Conservation (phyloP, 345 rosid species). For the Syzygium oleosum region DNA sequence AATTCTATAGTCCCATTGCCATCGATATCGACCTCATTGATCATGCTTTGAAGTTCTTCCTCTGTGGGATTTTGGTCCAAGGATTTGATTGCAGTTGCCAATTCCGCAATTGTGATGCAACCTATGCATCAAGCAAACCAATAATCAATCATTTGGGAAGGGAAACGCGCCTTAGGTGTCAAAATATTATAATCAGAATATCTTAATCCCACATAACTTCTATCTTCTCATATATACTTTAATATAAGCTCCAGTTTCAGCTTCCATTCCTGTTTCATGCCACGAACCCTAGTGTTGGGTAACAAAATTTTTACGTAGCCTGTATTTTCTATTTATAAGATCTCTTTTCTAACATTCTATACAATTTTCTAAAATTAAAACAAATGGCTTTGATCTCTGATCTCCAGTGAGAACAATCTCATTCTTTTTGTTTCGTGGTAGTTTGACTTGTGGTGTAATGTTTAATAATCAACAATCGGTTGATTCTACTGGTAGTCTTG, state of each 20-base stretch:
- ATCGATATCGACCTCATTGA: slow-evolving; percentile 44
- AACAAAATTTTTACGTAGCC: background rate
- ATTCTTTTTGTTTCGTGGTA: background rate
- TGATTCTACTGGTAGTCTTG: background rate
- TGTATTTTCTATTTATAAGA: background rate
- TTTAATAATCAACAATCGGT: background rate
- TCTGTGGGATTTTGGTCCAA: slow-evolving; percentile 46
- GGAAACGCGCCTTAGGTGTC: background rate
- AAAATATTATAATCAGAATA: background rate
- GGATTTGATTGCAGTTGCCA: slow-evolving; percentile 42
- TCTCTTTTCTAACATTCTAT: background rate
- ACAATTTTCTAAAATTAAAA: background rate
- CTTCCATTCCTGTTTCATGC: background rate
- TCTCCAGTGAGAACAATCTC: background rate
- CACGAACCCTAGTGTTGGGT: background rate
- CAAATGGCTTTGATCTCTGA: background rate
- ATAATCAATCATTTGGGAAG: background rate
- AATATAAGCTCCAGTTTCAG: background rate
- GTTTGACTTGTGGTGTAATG: background rate
- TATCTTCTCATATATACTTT: background rate
- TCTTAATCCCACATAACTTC: background rate
- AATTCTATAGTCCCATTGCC: slow-evolving; percentile 60
- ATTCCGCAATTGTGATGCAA: slow-evolving; percentile 50
- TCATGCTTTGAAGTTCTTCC: slow-evolving; percentile 57
- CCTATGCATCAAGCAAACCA: slow-evolving; percentile 19